Base-by-base conservation (phyloP, 2,329 filamentous ascomycete species). In the Sclerotinia subarctica region DNA sequence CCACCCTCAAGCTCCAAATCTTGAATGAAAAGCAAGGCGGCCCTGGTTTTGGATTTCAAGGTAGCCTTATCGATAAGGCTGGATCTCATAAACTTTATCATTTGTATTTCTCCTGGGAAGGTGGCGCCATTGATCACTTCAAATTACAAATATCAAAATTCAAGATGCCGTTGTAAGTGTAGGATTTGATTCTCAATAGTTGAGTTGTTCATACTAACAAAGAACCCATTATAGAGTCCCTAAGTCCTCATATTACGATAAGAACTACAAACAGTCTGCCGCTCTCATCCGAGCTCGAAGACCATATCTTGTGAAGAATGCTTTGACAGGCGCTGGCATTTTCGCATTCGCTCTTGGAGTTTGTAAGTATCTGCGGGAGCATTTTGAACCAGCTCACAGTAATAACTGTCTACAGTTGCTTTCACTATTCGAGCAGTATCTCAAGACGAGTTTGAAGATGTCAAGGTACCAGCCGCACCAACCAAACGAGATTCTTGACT, bases 371-470 rank as follows among this genome's bases (percentile, higher is more conserved):
- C 42, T 44, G n/a, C 21, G 35, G 26, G n/a, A 2, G 15, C 10
- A 17, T 21, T 47, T 4, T n/a, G 19, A 52, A 42, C 13, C 17
- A 21, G n/a, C 24, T 54, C 57, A 64, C 17, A 21, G 56, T 68
- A 52, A 70, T 60, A 32, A n/a, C 11, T 49, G 24, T 24, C 13
- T 46, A 32, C 69, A 91, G 89, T 91, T 77, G 81, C 84, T 66
- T 91, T 86, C 78, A 92, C 89, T 53, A 90, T 99, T 77, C 86
- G 84, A 73, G 93, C 92, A 66, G 91, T 99, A 77, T 93, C 94
- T 54, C 95, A 98, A 80, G 95, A 98, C 79, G 92, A 97, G 73
- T 99, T 99, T 81, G 92, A 94, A 68, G 95, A 99, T 78, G 94
- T 98, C 74, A 89, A 93, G 78, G 90, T 98, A 49, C 95, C 95